phyloP scores from a whole-genome alignment of 2,329 filamentous ascomycete species.

The Xylaria polymorpha region DNA sequence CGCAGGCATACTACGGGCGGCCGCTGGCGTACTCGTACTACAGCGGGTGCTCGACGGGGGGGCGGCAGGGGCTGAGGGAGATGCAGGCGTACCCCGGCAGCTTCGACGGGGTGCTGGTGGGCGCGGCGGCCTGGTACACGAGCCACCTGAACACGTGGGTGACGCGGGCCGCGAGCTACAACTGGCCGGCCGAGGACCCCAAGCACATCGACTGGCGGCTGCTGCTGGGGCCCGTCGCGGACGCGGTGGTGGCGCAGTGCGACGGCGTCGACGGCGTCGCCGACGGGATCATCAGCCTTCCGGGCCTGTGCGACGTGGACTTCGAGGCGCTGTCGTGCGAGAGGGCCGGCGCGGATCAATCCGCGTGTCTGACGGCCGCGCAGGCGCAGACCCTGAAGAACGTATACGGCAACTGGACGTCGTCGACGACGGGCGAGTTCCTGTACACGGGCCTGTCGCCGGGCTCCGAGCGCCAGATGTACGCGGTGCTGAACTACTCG shows the following conservation, averaged over 20 bases:
- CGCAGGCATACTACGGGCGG: slow-evolving; percentile 60
- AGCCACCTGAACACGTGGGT: slow-evolving; percentile 58
- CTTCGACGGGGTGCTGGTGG: slow-evolving; percentile 67
- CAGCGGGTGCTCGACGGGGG: slow-evolving; percentile 68
- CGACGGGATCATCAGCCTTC: slow-evolving; percentile 63
- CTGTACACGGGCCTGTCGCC: slow-evolving; percentile 59
- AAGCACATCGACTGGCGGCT: slow-evolving; percentile 61
- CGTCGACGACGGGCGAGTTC: slow-evolving; percentile 49
- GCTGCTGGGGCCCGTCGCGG: slow-evolving; percentile 52
- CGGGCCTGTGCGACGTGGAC: slow-evolving; percentile 58
- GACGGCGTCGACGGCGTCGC: slow-evolving; percentile 61
- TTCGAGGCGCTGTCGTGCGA: slow-evolving; percentile 56
- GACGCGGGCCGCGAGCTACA: slow-evolving; percentile 59
- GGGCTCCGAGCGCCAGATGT: slow-evolving; percentile 57
- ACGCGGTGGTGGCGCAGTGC: slow-evolving; percentile 61
- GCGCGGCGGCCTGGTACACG: slow-evolving; percentile 63
- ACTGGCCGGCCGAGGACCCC: slow-evolving; percentile 57
- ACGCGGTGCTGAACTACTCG: slow-evolving; percentile 48
- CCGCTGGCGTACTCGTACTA: slow-evolving; percentile 62
- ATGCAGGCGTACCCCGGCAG: slow-evolving; percentile 64
- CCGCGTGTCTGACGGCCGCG: slow-evolving; percentile 56
- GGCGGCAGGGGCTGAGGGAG: slow-evolving; percentile 66
- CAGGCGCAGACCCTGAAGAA: slow-evolving; percentile 54
- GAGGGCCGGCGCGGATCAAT: slow-evolving; percentile 42
- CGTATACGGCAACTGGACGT: slow-evolving; percentile 49